These are phyloP conservation scores for Podaxis mareebaensis DNA, from an alignment of 768 basidiomycete genomes.

Conservation along the genomic window DNA sequence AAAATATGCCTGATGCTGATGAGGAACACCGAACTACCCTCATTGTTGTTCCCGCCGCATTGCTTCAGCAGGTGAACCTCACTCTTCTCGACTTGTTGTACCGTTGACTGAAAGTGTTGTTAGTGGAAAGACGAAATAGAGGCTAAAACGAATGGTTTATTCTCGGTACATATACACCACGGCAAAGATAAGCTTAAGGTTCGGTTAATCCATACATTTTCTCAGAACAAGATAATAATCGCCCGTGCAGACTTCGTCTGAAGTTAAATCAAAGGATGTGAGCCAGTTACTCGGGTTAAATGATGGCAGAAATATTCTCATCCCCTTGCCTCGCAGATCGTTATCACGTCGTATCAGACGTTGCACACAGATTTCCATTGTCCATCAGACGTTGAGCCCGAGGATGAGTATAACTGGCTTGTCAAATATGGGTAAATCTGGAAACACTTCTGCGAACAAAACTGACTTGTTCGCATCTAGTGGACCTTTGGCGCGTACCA, in stretches of 20 bases:
- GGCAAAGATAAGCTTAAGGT: conserved; percentile 67
- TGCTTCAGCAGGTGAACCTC: conserved; percentile 60
- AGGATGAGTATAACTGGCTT: conserved; percentile 51
- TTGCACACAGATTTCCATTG: conserved; percentile 59
- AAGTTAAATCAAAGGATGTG: conserved; percentile 57
- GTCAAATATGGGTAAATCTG: conserved; percentile 46
- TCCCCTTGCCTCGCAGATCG: conserved; percentile 40
- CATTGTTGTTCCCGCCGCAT: conserved; percentile 74
- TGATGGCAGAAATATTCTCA: neutral
- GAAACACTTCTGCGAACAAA: neutral
- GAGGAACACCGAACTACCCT: conserved; percentile 58
- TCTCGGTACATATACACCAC: conserved; percentile 69
- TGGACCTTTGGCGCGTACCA: conserved; percentile 60
- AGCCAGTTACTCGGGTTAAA: conserved; percentile 12
- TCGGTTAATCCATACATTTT: neutral
- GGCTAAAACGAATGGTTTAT: conserved; percentile 62
- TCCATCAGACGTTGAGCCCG: conserved; percentile 45
- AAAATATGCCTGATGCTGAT: conserved; percentile 53
- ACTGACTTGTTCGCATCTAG: conserved; percentile 27
- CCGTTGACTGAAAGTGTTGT: neutral
- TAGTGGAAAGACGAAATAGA: conserved; percentile 79
- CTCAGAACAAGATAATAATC: neutral
- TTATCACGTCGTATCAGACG: conserved; percentile 80
- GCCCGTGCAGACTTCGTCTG: conserved; percentile 36
- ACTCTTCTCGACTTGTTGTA: neutral